phyloP scores from a whole-genome alignment of 805 yeast species.

The Saccharomycopsis sp. region DNA sequence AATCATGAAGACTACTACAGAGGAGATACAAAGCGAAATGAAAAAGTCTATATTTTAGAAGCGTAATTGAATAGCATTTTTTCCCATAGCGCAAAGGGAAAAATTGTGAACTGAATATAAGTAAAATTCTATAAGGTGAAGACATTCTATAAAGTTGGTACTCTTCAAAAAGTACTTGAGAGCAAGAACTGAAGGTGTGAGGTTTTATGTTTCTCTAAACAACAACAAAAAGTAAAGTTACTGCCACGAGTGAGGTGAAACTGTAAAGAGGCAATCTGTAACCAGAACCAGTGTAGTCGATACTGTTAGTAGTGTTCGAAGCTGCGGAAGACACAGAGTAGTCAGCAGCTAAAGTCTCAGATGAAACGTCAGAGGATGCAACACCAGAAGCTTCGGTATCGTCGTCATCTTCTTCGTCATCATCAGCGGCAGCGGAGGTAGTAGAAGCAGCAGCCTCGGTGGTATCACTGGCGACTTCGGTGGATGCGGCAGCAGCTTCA shows the following conservation, averaged over 20 bases:
- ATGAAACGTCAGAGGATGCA: conserved; percentile 18
- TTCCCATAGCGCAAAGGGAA: no score
- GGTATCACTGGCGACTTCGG: conserved; percentile 18
- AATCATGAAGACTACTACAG: neutral
- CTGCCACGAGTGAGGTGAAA: neutral
- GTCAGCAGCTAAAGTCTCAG: conserved; percentile 20
- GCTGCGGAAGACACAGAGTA: conserved; percentile 9
- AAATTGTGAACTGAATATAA: no score
- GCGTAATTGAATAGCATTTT: no score
- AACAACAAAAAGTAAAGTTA: neutral
- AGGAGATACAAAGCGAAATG: neutral
- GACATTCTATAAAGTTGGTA: neutral
- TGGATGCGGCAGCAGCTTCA: conserved; percentile 9
- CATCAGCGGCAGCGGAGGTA: conserved; percentile 15
- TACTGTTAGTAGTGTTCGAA: neutral
- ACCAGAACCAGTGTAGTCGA: conserved; percentile 2
- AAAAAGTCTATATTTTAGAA: neutral
- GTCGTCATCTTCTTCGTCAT: conserved; percentile 18
- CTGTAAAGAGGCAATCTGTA: neutral
- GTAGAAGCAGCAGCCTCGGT: conserved; percentile 18
- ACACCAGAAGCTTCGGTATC: conserved; percentile 21
- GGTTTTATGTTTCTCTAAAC: neutral
- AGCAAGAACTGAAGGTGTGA: neutral
- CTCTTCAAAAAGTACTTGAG: neutral
- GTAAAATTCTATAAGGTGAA: no score